Evolutionary conservation across 306 rosid genomes (phyloP).

Genomic region (Fagus sylvatica): DNA sequence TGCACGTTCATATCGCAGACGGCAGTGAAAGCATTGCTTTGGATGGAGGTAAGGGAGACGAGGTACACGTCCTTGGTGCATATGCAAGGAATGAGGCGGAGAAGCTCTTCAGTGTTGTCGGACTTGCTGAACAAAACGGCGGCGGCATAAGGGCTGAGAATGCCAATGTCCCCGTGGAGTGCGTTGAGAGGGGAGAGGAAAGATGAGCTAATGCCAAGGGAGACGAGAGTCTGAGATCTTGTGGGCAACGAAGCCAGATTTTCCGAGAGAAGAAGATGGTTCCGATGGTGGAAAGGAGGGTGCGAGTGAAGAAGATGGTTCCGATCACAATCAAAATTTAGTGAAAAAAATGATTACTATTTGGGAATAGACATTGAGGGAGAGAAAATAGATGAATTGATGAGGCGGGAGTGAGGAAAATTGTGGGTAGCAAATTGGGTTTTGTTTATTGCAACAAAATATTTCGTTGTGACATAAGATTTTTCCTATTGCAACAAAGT

Average conservation of each 20-base stretch:
- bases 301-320: conserved; percentile 71
- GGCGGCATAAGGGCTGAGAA: conserved; percentile 53
- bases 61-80: too few species aligned
- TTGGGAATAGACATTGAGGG: too few species aligned
- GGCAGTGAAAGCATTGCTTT: conserved; percentile 60
- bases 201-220: conserved; percentile 74
- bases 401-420: too few species aligned
- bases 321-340: not conserved
- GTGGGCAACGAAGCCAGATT: conserved; percentile 56
- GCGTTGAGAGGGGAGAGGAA: conserved; percentile 89
- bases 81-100: too few species aligned
- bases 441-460: too few species aligned
- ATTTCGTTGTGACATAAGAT: too few species aligned
- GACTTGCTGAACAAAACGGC: conserved; percentile 68
- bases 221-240: conserved; percentile 78
- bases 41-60: too few species aligned
- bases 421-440: too few species aligned
- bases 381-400: too few species aligned
- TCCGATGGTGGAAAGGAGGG: conserved; percentile 54
- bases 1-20: conserved; percentile 70
- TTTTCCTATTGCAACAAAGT: too few species aligned
- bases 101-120: too few species aligned
- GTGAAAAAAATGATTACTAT: too few species aligned
- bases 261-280: conserved; percentile 88
- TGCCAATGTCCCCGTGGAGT: conserved; percentile 94